Percentiles rank a stretch among this genome's conserved stretches.
These are phyloP conservation scores for Sclerospora graminicola DNA, from an alignment of 352 stramenopile species.

Conservation along the genomic window DNA sequence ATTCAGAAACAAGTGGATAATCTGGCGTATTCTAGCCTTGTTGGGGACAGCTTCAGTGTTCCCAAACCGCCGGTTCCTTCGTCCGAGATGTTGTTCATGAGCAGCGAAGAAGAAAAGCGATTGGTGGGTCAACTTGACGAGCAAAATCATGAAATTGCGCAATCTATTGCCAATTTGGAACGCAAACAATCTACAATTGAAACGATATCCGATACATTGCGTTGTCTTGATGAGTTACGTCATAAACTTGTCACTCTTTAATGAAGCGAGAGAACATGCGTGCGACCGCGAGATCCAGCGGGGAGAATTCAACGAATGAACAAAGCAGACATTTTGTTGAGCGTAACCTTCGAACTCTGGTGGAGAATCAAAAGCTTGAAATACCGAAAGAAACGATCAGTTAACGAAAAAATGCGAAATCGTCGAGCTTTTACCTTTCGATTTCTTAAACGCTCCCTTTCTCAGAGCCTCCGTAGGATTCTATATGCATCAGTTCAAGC, in stretches of 20 bases:
- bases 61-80: not conserved
- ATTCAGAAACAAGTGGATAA: constrained; percentile 13
- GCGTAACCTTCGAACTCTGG: constrained; percentile 35
- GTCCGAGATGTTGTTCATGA: constrained; percentile 42
- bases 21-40: constrained; percentile 10
- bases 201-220: constrained; percentile 47
- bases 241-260: constrained; percentile 51
- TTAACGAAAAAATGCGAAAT: no score
- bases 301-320: constrained; percentile 17
- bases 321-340: constrained; percentile 33
- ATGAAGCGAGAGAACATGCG: constrained; percentile 61
- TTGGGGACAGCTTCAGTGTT: constrained; percentile 7
- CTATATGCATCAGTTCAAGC: constrained; percentile 9
- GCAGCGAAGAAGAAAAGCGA: constrained; percentile 39
- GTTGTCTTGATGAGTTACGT: constrained; percentile 61
- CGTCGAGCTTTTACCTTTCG: constrained; percentile 32
- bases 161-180: constrained; percentile 36
- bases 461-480: constrained; percentile 55
- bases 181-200: constrained; percentile 56
- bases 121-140: constrained; percentile 44
- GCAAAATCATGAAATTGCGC: constrained; percentile 36
- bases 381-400: no score
- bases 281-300: constrained; percentile 10
- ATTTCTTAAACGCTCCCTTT: constrained; percentile 54
- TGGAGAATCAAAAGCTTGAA: constrained; percentile 41